These are phyloP conservation scores for Tuber calosporum DNA, from an alignment of 495 filamentous ascomycete genomes.

Conservation along the genomic window DNA sequence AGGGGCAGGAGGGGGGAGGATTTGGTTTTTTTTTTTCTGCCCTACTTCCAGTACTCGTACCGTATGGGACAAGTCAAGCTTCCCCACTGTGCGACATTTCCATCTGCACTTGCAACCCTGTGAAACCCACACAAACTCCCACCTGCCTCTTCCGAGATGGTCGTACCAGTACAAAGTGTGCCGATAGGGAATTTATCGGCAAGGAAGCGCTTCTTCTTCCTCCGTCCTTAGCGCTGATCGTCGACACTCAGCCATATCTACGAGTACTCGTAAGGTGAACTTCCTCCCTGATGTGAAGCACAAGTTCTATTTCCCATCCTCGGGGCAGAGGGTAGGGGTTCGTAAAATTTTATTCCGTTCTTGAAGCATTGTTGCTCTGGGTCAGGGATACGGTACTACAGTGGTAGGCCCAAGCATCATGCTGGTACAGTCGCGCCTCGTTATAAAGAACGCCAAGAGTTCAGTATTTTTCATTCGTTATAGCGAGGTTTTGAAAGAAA, in stretches of 20 bases:
- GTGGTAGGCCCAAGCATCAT: too few relatives aligned
- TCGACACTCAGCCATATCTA: neutral
- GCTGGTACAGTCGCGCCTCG: too few relatives aligned
- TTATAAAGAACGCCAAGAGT: too few relatives aligned
- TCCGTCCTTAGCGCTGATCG: neutral
- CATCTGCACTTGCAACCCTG: neutral
- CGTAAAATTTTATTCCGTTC: too few relatives aligned
- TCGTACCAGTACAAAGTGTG: neutral
- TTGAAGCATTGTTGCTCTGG: too few relatives aligned
- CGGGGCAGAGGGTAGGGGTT: too few relatives aligned
- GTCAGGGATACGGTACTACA: too few relatives aligned
- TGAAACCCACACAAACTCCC: neutral
- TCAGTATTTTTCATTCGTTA: too few relatives aligned
- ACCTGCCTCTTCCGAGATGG: neutral
- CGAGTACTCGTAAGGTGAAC: too few relatives aligned
- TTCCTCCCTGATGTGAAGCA: too few relatives aligned
- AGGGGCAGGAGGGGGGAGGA: neutral
- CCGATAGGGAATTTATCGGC: conserved; percentile 1
- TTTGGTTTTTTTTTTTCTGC: neutral
- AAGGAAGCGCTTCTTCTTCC: neutral
- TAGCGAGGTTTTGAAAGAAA: too few relatives aligned
- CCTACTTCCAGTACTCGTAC: neutral
- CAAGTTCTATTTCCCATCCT: neutral
- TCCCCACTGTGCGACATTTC: neutral
- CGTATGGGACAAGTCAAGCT: neutral